These are phyloP conservation scores for Pleodorina starrii DNA, from an alignment of 139 green algal species.

Conservation along the genomic window DNA sequence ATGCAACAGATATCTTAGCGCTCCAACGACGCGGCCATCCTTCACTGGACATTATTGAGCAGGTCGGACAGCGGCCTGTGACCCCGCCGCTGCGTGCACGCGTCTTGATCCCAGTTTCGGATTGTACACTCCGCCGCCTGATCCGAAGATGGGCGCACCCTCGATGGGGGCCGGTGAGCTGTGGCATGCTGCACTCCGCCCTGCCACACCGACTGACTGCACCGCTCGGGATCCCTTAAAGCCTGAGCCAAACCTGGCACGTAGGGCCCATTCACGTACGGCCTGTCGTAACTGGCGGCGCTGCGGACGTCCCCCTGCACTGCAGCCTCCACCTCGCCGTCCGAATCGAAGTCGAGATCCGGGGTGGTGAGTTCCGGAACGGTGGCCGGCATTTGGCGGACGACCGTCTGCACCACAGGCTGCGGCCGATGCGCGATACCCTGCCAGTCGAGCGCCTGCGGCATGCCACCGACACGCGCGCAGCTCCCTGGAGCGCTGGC, in stretches of 20 bases:
- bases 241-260: too few species aligned
- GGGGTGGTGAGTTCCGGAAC: constrained; percentile 5
- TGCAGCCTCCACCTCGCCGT: not conserved
- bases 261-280: too few species aligned
- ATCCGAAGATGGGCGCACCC: not conserved
- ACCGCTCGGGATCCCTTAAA: too few species aligned
- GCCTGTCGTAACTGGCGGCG: too few species aligned
- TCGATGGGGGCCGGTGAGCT: not conserved
- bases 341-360: constrained; percentile 47
- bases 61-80: constrained; percentile 1
- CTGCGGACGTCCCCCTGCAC: too few species aligned
- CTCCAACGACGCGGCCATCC: not conserved
- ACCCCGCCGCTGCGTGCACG: constrained; percentile 16
- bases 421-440: not conserved
- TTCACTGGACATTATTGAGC: not conserved
- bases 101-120: constrained; percentile 34
- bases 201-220: not conserved
- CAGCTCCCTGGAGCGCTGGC: not conserved
- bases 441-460: not conserved
- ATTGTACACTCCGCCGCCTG: constrained; percentile 19
- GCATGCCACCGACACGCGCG: not conserved
- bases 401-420: not conserved
- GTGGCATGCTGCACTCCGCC: not conserved
- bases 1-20: not conserved
- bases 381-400: not conserved